Evolutionary conservation across 176 grass and related monocot genomes (phyloP).

Genomic region (Triticum monococcum): DNA sequence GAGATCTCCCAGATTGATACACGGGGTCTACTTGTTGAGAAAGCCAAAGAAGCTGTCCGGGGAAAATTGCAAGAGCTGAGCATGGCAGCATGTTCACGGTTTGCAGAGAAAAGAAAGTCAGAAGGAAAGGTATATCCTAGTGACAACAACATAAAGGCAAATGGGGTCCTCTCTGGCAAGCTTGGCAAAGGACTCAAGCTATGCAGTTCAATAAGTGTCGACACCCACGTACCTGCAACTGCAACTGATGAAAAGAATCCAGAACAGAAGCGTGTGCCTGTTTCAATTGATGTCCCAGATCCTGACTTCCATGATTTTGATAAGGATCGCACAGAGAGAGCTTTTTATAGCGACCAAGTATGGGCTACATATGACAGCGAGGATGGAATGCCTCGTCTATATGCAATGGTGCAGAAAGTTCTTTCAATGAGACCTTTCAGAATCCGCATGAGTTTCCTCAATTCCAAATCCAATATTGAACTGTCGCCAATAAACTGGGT

Average conservation of each 20-base stretch:
- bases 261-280: slow-evolving; percentile 41
- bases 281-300: slow-evolving; percentile 91
- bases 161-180: slow-evolving; percentile 29
- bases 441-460: slow-evolving; percentile 84
- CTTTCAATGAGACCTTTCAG: slow-evolving; percentile 77
- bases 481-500: slow-evolving; percentile 79
- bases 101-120: slow-evolving; percentile 38
- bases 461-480: slow-evolving; percentile 73
- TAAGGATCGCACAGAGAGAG: slow-evolving; percentile 77
- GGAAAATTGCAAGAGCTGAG: slow-evolving; percentile 61
- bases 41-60: slow-evolving; percentile 48
- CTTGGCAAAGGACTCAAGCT: slow-evolving; percentile 35
- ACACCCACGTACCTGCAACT: slow-evolving; percentile 17
- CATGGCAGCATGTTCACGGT: slow-evolving; percentile 25
- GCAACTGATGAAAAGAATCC: slow-evolving; percentile 32
- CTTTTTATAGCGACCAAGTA: slow-evolving; percentile 85
- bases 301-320: slow-evolving; percentile 97
- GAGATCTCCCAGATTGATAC: slow-evolving; percentile 66
- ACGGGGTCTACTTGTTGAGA: slow-evolving; percentile 60
- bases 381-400: slow-evolving; percentile 96
- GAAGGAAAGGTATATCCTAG: slow-evolving; percentile 37
- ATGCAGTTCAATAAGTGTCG: slow-evolving; percentile 35
- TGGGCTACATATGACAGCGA: slow-evolving; percentile 95
- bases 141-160: slow-evolving; percentile 45
- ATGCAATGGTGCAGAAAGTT: slow-evolving; percentile 93